Conservation (phyloP, 1,139 yeast genomes). For the Yamadazyma triangularis region DNA sequence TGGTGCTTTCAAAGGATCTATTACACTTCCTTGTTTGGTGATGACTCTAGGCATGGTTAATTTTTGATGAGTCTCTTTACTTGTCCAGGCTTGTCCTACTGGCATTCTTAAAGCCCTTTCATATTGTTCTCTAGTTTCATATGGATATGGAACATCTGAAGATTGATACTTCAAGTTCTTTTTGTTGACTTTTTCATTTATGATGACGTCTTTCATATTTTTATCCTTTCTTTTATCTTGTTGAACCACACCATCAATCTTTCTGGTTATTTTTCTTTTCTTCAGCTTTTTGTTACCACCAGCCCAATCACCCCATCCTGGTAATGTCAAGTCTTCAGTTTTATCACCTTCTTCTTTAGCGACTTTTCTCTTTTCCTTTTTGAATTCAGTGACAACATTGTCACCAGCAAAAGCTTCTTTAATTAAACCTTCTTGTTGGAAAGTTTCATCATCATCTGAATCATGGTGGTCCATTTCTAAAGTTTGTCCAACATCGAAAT, state of each 20-base stretch:
- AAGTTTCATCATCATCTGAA: slow-evolving; percentile 41
- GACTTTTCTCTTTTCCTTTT: slow-evolving; percentile 65
- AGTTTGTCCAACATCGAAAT: slow-evolving; percentile 48
- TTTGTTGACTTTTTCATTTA: slow-evolving; percentile 83
- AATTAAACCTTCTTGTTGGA: slow-evolving; percentile 78
- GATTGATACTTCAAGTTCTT: slow-evolving; percentile 83
- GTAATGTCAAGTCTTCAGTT: slow-evolving; percentile 78
- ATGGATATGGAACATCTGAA: slow-evolving; percentile 87
- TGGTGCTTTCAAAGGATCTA: slow-evolving; percentile 83
- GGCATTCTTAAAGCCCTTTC: slow-evolving; percentile 94
- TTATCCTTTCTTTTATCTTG: slow-evolving; percentile 75
- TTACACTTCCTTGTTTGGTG: slow-evolving; percentile 83
- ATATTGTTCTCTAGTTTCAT: slow-evolving; percentile 88
- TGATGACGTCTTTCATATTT: slow-evolving; percentile 72
- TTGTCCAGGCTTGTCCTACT: slow-evolving; percentile 96
- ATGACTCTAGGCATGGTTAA: slow-evolving; percentile 85
- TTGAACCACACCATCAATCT: slow-evolving; percentile 67
- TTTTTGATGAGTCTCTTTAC: slow-evolving; percentile 81
- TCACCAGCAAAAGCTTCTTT: slow-evolving; percentile 97
- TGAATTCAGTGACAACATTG: slow-evolving; percentile 78
- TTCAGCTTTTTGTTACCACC: slow-evolving; percentile 52
- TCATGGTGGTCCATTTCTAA: slow-evolving; percentile 36
- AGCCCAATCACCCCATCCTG: slow-evolving; percentile 95
- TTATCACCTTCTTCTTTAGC: slow-evolving; percentile 80
- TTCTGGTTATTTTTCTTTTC: slow-evolving; percentile 61